These are phyloP conservation scores for Schizochytrium sp. DNA, from an alignment of 108 stramenopile species.

Conservation along the genomic window DNA sequence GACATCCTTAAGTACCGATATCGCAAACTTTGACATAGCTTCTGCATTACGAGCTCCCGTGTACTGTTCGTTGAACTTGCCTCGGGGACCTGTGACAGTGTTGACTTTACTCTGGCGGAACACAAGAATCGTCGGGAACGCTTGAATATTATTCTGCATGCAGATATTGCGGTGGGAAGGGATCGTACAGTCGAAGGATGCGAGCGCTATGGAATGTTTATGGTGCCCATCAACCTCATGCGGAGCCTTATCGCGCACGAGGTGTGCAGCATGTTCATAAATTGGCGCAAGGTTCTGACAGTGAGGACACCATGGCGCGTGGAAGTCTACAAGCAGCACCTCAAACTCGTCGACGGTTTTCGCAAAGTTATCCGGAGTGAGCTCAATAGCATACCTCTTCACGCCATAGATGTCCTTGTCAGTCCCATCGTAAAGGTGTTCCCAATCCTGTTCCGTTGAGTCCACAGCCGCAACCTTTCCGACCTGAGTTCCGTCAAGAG, in stretches of 20 bases:
- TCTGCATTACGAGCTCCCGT: conserved; percentile 37
- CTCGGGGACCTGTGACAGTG: conserved; percentile 43
- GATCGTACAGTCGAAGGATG: conserved; percentile 49
- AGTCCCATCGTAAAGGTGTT: conserved; percentile 54
- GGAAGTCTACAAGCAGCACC: conserved; percentile 62
- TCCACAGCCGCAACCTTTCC: neutral
- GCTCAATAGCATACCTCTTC: neutral
- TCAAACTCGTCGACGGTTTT: conserved; percentile 26
- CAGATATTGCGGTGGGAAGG: conserved; percentile 2
- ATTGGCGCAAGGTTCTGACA: conserved; percentile 45
- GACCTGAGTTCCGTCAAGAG: neutral
- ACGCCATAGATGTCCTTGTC: conserved; percentile 11
- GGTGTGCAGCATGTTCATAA: conserved; percentile 57
- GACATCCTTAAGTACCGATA: conserved; percentile 29
- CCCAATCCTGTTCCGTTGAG: neutral
- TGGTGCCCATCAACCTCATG: conserved; percentile 51
- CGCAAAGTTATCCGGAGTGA: neutral
- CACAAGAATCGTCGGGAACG: conserved; percentile 55
- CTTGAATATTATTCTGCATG: conserved; percentile 46
- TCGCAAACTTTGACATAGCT: conserved; percentile 24
- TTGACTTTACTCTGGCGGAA: conserved; percentile 59
- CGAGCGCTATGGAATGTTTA: conserved; percentile 45
- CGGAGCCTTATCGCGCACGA: conserved; percentile 1
- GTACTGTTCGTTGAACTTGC: conserved; percentile 29
- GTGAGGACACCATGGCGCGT: conserved; percentile 64